Evolutionary conservation across 1,284 basidiomycete genomes (phyloP).

Genomic region (Jaminaea rosea): DNA sequence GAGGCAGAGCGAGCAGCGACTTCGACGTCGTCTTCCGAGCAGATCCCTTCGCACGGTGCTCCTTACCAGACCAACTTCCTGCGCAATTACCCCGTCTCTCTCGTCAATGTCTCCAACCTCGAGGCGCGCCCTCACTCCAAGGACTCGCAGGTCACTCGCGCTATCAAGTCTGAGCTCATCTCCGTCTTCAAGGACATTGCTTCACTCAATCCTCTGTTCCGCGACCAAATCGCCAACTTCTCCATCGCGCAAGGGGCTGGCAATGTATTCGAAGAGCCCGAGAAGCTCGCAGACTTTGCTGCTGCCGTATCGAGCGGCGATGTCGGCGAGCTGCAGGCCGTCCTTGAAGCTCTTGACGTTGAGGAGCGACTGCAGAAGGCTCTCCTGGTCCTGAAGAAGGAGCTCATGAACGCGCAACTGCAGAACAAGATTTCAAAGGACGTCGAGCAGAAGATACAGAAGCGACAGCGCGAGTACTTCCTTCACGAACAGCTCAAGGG

Average conservation of each 20-base stretch:
- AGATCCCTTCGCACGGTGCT: constrained; percentile 38
- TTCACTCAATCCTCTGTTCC: constrained; percentile 91
- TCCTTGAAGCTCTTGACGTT: constrained; percentile 75
- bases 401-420: constrained; percentile 91
- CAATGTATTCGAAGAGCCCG: constrained; percentile 98
- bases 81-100: constrained; percentile 76
- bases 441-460: constrained; percentile 92
- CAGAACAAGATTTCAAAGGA: constrained; percentile 90
- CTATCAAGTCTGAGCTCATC: constrained; percentile 93
- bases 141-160: constrained; percentile 68
- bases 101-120: constrained; percentile 82
- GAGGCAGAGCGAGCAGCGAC: constrained; percentile 3
- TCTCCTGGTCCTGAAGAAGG: constrained; percentile 88
- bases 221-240: constrained; percentile 95
- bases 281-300: constrained; percentile 95
- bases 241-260: constrained; percentile 86
- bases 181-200: constrained; percentile 98
- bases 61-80: constrained; percentile 81
- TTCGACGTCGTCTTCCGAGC: not conserved
- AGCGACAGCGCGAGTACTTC: constrained; percentile 93
- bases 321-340: constrained; percentile 82
- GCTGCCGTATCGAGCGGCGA: constrained; percentile 90
- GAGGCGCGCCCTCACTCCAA: constrained; percentile 67
- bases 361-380: constrained; percentile 86
- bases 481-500: constrained; percentile 97